A percentile compares a stretch with the other conserved stretches of the same genome.
Conservation (phyloP, 2,329 filamentous ascomycete genomes). For the Aspergillus chevalieri region DNA sequence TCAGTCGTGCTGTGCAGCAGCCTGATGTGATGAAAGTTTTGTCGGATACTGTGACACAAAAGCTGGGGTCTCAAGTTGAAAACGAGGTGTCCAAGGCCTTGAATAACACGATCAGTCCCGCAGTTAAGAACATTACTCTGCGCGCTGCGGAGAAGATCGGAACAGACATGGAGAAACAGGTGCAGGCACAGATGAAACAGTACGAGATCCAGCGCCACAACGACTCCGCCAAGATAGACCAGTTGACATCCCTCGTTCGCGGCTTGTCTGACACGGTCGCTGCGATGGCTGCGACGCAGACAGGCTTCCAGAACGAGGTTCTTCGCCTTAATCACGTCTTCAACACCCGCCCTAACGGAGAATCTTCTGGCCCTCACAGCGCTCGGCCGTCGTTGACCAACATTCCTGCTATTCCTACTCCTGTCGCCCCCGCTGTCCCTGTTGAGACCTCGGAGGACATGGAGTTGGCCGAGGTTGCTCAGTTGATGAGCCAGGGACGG, state of each 20-base stretch:
- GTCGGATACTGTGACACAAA: slow-evolving; percentile 63
- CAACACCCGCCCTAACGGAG: slow-evolving; percentile 17
- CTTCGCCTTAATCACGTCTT: slow-evolving; percentile 29
- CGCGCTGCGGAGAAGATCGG: slow-evolving; percentile 63
- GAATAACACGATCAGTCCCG: slow-evolving; percentile 58
- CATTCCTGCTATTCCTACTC: no score
- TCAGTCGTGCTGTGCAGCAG: slow-evolving; percentile 64
- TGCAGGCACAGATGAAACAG: slow-evolving; percentile 47
- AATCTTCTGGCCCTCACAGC: slow-evolving; percentile 7
- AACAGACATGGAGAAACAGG: slow-evolving; percentile 60
- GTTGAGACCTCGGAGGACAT: slow-evolving; percentile 28
- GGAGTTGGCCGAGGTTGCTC: slow-evolving; percentile 38
- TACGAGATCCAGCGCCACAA: slow-evolving; percentile 47
- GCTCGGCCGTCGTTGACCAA: slow-evolving; percentile 12
- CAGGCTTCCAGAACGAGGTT: slow-evolving; percentile 37
- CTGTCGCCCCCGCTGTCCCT: slow-evolving; percentile 6
- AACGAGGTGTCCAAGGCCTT: slow-evolving; percentile 59
- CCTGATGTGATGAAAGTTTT: slow-evolving; percentile 67
- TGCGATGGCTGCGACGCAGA: slow-evolving; percentile 38
- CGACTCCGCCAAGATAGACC: slow-evolving; percentile 55
- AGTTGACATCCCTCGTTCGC: slow-evolving; percentile 51
- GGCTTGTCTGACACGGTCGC: slow-evolving; percentile 49
- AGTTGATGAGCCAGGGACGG: slow-evolving; percentile 33
- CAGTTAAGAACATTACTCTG: slow-evolving; percentile 59
- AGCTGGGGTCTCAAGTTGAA: slow-evolving; percentile 63